Conservation (phyloP, 176 grass and related monocot genomes). For the Chloris gayana region DNA sequence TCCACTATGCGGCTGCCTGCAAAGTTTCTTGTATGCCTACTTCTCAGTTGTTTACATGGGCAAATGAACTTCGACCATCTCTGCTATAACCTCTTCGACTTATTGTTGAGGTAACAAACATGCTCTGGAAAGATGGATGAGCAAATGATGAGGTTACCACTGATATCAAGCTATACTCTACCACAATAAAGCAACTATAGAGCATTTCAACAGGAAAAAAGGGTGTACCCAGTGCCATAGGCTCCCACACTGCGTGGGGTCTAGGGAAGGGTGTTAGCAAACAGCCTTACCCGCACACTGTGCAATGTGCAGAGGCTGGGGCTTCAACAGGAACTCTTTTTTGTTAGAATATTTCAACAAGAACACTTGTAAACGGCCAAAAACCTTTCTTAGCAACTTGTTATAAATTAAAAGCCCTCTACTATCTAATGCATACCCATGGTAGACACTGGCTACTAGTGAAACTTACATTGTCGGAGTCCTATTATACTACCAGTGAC, state of each 20-base stretch:
- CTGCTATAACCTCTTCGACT: constrained; percentile 37
- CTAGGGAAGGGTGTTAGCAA: too few relatives aligned
- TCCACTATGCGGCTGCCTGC: background rate
- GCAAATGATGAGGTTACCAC: constrained; percentile 33
- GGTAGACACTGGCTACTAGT: constrained; percentile 2
- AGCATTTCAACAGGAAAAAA: too few relatives aligned
- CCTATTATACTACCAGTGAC: background rate
- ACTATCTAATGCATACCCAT: constrained; percentile 6
- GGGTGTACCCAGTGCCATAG: too few relatives aligned
- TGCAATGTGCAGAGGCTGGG: too few relatives aligned
- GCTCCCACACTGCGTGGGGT: too few relatives aligned
- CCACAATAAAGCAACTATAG: constrained; percentile 11
- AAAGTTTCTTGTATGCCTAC: constrained; percentile 14
- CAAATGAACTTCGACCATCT: constrained; percentile 47
- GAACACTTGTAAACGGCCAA: constrained; percentile 4
- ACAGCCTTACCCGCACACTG: too few relatives aligned
- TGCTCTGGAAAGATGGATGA: constrained; percentile 55
- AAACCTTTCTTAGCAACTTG: background rate
- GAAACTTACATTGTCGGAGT: constrained; percentile 1
- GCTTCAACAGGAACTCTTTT: too few relatives aligned
- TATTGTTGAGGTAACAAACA: constrained; percentile 55
- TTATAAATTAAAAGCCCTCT: constrained; percentile 6
- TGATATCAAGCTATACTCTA: background rate
- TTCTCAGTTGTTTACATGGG: constrained; percentile 49
- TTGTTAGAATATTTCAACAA: too few relatives aligned